Evolutionary conservation across 495 filamentous ascomycete species (phyloP).

Genomic region (Extremus antarcticus): DNA sequence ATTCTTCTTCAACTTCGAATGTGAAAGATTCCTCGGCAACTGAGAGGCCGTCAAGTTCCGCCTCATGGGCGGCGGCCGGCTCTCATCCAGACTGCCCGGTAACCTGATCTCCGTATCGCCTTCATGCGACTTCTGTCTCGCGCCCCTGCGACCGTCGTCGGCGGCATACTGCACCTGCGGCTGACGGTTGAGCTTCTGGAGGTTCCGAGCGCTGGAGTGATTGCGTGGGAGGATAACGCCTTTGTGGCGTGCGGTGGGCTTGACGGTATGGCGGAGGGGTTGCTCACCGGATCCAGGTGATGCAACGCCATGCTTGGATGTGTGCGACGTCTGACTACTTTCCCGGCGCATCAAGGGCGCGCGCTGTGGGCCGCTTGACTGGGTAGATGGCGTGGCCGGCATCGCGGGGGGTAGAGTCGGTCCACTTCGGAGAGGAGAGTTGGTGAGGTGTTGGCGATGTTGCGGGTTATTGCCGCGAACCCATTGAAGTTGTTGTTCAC

Average conservation of each 20-base stretch:
- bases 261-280: conserved; percentile 12
- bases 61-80: conserved; percentile 3
- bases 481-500: background rate
- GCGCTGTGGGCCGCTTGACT: background rate
- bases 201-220: conserved; percentile 19
- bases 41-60: conserved; percentile 15
- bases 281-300: conserved; percentile 17
- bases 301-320: background rate
- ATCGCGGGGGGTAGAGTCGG: background rate
- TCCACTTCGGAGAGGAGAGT: background rate
- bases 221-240: conserved; percentile 14
- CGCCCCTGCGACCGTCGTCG: conserved; percentile 3
- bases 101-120: conserved; percentile 18
- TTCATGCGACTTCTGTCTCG: conserved; percentile 8
- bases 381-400: background rate
- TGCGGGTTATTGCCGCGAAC: background rate
- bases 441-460: background rate
- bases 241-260: conserved; percentile 8
- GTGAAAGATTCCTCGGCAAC: conserved; percentile 14
- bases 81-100: conserved; percentile 13
- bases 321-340: conserved; percentile 15
- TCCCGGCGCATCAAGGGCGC: conserved; percentile 10
- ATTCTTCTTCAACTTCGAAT: conserved; percentile 29
- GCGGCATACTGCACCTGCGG: background rate
- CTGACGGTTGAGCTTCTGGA: conserved; percentile 10